Evolutionary conservation across 2,329 filamentous ascomycete genomes (phyloP), one percentile per base, ranked within the genome.

Genomic region (Fusarium beomiforme): DNA sequence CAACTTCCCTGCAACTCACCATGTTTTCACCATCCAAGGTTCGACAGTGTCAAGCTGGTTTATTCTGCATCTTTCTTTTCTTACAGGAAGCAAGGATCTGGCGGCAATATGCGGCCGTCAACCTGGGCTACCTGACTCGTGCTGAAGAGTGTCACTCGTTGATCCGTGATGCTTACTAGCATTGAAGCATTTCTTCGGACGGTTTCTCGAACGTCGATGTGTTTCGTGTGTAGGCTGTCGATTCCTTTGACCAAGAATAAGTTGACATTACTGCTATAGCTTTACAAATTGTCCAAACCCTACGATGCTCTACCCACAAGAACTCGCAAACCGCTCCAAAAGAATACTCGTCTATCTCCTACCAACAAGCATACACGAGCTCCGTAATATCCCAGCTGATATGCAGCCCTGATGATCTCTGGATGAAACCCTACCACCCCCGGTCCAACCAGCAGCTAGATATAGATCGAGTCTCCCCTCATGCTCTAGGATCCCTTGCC

Each of bases 81-180:
- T 53, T n/a, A 24, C 21, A 42, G 21, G 29, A 31, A 33, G 21
- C 24, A 55, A 62, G 49, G 23, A 49, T 39, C 33, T 50, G 44
- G 37, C 57, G 47, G 47, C 31, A 21, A 56, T 50, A 33, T 63
- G 56, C 64, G 64, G 49, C 56, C 63, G 57, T 42, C 6, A 14
- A 34, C 39, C 50, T 37, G 56, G 69, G 34, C 8, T 36, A 51
- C 44, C 55, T 64, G 68, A 70, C 60, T 68, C 44, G 63, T 17
- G 16, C 5, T n/a, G 13, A 59, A 29, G 34, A 55, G 33, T 36
- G 37, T 24, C 49, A 43, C 31, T 60, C n/a, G 23, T 41, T 37
- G 57, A 41, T 53, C 57, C 16, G 55, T 47, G 64, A 26, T 51
- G 17, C 14, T 29, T 33, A 21, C 44, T 46, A 44, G 24, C 11